Conservation (phyloP, 768 basidiomycete species). For the Termitomyces heimii region DNA sequence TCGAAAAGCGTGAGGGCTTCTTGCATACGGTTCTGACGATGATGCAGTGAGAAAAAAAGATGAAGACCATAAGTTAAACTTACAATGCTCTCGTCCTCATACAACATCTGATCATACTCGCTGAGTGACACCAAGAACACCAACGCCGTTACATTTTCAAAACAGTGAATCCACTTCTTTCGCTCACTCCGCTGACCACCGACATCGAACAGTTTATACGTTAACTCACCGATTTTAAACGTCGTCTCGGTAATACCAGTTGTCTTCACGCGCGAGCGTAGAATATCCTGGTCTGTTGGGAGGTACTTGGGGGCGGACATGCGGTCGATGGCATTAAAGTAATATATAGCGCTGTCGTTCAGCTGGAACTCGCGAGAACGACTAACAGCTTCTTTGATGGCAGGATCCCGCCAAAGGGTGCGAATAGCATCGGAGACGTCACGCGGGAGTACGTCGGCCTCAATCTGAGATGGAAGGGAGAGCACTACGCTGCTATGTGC, state of each 20-base stretch:
- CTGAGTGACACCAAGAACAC: slow-evolving; percentile 14
- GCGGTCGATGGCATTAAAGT: slow-evolving; percentile 87
- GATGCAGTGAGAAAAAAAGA: background rate
- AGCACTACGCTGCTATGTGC: slow-evolving; percentile 61
- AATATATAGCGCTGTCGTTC: slow-evolving; percentile 95
- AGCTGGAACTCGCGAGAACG: slow-evolving; percentile 93
- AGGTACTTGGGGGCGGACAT: slow-evolving; percentile 74
- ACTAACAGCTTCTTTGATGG: slow-evolving; percentile 75
- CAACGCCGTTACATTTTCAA: slow-evolving; percentile 2
- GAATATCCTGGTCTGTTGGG: slow-evolving; percentile 93
- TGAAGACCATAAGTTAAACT: slow-evolving; percentile 22
- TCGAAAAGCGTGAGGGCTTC: slow-evolving; percentile 95
- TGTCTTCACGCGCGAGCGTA: slow-evolving; percentile 91
- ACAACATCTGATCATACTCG: slow-evolving; percentile 2
- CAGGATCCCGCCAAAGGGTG: slow-evolving; percentile 74
- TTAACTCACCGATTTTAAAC: slow-evolving; percentile 92
- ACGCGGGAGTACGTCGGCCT: slow-evolving; percentile 66
- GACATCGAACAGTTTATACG: slow-evolving; percentile 51
- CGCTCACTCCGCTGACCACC: background rate
- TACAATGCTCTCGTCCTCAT: slow-evolving; percentile 67
- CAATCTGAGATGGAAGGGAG: slow-evolving; percentile 70
- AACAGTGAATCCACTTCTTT: slow-evolving; percentile 4
- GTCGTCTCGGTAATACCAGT: slow-evolving; percentile 97
- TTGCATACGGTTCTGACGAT: slow-evolving; percentile 89
- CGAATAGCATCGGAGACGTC: slow-evolving; percentile 76